These are phyloP conservation scores for Alternaria hordeiaustralica DNA, from an alignment of 2,329 filamentous ascomycete genomes.

Conservation along the genomic window DNA sequence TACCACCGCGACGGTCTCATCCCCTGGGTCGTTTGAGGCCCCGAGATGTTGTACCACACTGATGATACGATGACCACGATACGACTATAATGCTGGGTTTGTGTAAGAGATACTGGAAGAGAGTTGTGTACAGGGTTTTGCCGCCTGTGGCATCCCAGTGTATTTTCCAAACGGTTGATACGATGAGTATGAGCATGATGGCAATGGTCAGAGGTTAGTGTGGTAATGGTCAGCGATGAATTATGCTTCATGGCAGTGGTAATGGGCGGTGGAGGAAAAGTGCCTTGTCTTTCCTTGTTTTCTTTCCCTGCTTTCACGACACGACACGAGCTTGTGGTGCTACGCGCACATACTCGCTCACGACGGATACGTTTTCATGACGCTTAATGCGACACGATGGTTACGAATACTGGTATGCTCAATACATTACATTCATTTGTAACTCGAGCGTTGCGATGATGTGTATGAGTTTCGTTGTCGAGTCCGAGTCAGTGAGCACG, in stretches of 20 bases:
- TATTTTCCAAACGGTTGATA: neutral
- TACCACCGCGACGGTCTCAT: constrained; percentile 19
- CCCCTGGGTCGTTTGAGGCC: constrained; percentile 9
- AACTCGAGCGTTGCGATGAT: neutral
- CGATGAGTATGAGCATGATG: neutral
- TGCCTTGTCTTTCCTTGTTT: neutral
- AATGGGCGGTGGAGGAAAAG: neutral
- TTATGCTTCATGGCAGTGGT: neutral
- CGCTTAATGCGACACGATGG: neutral
- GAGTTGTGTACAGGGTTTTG: neutral
- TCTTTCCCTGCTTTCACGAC: neutral
- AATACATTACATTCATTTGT: neutral
- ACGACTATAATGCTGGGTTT: neutral
- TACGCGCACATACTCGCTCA: neutral
- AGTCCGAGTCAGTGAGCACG: neutral
- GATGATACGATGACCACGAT: neutral
- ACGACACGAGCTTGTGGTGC: neutral
- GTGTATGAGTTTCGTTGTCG: too few species aligned
- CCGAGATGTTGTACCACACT: neutral
- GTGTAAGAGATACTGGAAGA: neutral
- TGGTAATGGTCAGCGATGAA: neutral
- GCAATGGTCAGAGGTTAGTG: neutral
- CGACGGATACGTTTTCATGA: neutral
- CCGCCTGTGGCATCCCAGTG: neutral
- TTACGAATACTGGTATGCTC: neutral